Evolutionary conservation across 345 rosid genomes (phyloP).

Genomic region (Geranium brycei): DNA sequence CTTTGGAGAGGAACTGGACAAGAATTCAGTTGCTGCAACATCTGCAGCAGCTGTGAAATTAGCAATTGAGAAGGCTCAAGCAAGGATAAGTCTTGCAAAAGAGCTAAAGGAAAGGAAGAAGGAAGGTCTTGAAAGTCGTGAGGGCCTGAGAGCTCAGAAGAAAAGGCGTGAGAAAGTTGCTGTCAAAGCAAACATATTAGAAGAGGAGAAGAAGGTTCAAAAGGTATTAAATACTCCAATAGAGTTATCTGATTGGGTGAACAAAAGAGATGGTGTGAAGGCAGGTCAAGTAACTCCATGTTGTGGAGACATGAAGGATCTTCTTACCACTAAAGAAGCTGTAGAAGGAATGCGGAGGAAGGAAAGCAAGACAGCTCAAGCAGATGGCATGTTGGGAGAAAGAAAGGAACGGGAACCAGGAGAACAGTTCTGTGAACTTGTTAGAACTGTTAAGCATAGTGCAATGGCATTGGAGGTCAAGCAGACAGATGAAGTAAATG

Average conservation of each 20-base stretch:
- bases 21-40: constrained; percentile 65
- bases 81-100: constrained; percentile 60
- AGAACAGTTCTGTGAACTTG: constrained; percentile 12
- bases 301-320: constrained; percentile 11
- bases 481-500: constrained; percentile 23
- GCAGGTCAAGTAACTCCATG: constrained; percentile 13
- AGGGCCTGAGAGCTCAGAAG: constrained; percentile 20
- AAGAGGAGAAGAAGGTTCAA: constrained; percentile 17
- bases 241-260: constrained; percentile 10
- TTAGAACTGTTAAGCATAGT: neutral
- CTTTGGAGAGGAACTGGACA: constrained; percentile 61
- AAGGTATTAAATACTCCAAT: constrained; percentile 17
- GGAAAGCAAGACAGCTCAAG: constrained; percentile 13
- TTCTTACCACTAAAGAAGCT: constrained; percentile 11
- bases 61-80: constrained; percentile 83
- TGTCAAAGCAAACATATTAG: constrained; percentile 22
- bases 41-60: constrained; percentile 79
- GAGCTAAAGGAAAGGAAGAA: constrained; percentile 61
- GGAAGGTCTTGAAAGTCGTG: constrained; percentile 32
- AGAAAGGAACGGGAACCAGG: constrained; percentile 18
- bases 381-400: constrained; percentile 23
- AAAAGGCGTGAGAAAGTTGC: constrained; percentile 19
- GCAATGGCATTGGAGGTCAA: constrained; percentile 9
- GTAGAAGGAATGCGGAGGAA: constrained; percentile 14
- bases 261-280: constrained; percentile 11